phyloP scores from a whole-genome alignment of 2,329 filamentous ascomycete species.

The Exophiala alcalophila region DNA sequence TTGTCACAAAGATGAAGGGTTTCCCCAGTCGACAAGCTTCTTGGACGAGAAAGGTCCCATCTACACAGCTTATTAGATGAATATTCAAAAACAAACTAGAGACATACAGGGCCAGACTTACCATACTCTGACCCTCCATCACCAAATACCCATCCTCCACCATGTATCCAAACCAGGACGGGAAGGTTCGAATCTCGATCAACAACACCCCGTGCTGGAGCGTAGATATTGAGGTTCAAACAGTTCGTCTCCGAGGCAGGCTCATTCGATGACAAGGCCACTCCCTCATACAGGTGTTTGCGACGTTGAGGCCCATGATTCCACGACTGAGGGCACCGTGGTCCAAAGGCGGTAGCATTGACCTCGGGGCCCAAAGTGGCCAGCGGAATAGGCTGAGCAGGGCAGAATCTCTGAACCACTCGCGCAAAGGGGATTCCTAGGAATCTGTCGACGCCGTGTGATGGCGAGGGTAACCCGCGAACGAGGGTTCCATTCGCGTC shows the following conservation, averaged over 20 bases:
- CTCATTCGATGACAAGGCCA: constrained; percentile 24
- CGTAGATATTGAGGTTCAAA: constrained; percentile 44
- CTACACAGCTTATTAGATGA: too few species aligned
- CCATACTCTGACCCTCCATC: constrained; percentile 11
- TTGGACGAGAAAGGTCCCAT: constrained; percentile 33
- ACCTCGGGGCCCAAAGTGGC: neutral
- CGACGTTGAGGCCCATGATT: constrained; percentile 1
- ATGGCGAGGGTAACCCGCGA: constrained; percentile 1
- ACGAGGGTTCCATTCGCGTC: constrained; percentile 2
- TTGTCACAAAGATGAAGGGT: constrained; percentile 42
- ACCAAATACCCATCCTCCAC: constrained; percentile 28
- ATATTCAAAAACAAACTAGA: too few species aligned
- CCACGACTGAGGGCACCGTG: constrained; percentile 4
- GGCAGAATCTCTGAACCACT: neutral
- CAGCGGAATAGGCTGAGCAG: neutral
- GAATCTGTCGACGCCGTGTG: neutral
- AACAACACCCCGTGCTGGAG: constrained; percentile 22
- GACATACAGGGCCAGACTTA: too few species aligned
- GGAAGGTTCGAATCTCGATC: constrained; percentile 33
- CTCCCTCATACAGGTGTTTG: constrained; percentile 5
- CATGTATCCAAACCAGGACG: constrained; percentile 49
- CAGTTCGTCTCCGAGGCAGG: constrained; percentile 45
- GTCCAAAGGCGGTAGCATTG: constrained; percentile 1
- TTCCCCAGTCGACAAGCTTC: constrained; percentile 37
- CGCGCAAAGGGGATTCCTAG: constrained; percentile 4